phyloP scores from a whole-genome alignment of 768 basidiomycete genomes.

The Neoboletus subvelutipes region DNA sequence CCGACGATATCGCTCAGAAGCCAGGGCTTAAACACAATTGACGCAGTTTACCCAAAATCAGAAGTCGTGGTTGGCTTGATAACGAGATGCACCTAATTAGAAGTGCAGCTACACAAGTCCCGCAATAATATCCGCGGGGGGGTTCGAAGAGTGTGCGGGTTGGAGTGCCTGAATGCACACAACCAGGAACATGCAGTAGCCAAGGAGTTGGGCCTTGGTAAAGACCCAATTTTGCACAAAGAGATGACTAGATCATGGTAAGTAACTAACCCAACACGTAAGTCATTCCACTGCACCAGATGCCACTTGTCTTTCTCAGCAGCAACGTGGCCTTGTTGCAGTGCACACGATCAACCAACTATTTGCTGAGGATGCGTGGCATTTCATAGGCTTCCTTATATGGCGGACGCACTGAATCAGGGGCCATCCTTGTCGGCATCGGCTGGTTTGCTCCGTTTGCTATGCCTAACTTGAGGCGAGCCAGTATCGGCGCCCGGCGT shows the following conservation, averaged over 20 bases:
- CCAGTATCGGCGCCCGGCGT: not conserved
- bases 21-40: no score
- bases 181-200: not conserved
- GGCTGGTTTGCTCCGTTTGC: not conserved
- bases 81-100: conserved; percentile 3
- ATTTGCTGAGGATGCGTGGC: not conserved
- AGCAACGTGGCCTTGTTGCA: not conserved
- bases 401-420: not conserved
- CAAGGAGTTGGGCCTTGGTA: not conserved
- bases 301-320: not conserved
- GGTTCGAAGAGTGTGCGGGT: not conserved
- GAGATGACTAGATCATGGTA: not conserved
- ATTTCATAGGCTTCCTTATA: conserved; percentile 23
- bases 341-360: not conserved
- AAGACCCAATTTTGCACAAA: not conserved
- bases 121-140: not conserved
- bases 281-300: not conserved
- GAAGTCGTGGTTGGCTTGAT: conserved; percentile 85
- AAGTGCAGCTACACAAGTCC: not conserved
- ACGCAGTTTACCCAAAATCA: conserved; percentile 47
- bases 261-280: not conserved
- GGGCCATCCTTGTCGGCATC: not conserved
- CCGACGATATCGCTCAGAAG: no score
- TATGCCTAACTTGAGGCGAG: not conserved
- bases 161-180: not conserved